Percentiles rank a stretch among this genome's conserved stretches.
phyloP scores from a whole-genome alignment of 2,329 filamentous ascomycete species.

The Ophiostoma fasciatum region DNA sequence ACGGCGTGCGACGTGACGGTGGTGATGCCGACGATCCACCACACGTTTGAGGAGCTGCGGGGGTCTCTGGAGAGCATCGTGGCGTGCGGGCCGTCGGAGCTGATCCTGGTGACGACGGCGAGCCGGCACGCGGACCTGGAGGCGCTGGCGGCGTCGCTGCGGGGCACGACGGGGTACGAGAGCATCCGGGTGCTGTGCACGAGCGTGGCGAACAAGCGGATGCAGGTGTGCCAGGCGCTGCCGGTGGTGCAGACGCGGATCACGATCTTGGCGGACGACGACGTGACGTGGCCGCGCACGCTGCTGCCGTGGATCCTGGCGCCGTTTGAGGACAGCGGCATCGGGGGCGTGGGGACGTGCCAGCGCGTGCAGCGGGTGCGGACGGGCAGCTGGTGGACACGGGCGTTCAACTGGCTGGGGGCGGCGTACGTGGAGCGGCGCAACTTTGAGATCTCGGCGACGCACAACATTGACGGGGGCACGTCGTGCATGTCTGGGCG shows the following conservation, averaged over 20 bases:
- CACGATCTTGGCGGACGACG: constrained; percentile 88
- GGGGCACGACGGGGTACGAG: constrained; percentile 22
- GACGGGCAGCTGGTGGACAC: constrained; percentile 40
- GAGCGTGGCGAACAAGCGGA: constrained; percentile 82
- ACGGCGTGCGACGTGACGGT: constrained; percentile 79
- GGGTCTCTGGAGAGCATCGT: constrained; percentile 68
- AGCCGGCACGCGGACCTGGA: constrained; percentile 58
- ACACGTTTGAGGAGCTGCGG: constrained; percentile 68
- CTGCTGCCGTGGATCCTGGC: constrained; percentile 85
- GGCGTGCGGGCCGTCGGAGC: constrained; percentile 50
- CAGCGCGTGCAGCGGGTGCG: constrained; percentile 66
- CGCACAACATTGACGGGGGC: constrained; percentile 85
- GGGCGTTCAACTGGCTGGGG: constrained; percentile 77
- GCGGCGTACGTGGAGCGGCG: constrained; percentile 84
- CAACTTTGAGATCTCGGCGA: constrained; percentile 94
- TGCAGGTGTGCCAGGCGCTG: constrained; percentile 84
- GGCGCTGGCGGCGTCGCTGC: constrained; percentile 47
- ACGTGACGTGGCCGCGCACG: constrained; percentile 81
- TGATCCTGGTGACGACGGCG: constrained; percentile 79
- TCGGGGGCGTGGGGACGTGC: constrained; percentile 85
- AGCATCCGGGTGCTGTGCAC: constrained; percentile 63
- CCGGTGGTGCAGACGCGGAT: constrained; percentile 71
- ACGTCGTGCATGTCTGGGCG: constrained; percentile 95
- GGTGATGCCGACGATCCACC: constrained; percentile 84
- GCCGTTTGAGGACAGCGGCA: constrained; percentile 70